Base-by-base conservation (phyloP, 2,329 filamentous ascomycete species). In the Periconia macrospinosa region DNA sequence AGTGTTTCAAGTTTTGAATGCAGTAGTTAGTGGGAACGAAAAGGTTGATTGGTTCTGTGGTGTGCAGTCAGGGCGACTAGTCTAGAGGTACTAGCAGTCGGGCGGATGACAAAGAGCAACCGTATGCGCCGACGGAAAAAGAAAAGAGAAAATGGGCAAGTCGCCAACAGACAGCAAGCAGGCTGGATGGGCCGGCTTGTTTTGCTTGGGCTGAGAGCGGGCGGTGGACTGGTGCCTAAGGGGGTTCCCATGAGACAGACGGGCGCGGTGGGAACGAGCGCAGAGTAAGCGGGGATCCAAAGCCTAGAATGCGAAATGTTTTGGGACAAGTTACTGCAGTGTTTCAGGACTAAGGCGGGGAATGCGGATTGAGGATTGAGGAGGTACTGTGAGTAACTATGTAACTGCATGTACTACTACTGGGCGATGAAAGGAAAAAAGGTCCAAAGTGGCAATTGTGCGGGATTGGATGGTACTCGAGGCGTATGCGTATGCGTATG, bases 191-290 rank as follows among this genome's bases (percentile, higher is more conserved):
- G 33, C 33, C 15, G 15, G 33, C 33, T 13, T 14, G 15, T 13
- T 6, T 37, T 37, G 15, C 41, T 49, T 52, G 50, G 45, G 49
- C 47, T 18, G 5, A 15, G 41, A 42, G 15, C 37, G 19, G 20
- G 20, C 15, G 11, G 33, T 10, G 11, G 42, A 49, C 23, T 51
- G 53, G 45, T 48, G 53, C 49, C 45, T 49, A 52, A 50, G 49
- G 41, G 50, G 52, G 54, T 6, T 14, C 33, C 33, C 33, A 37
- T n/a, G 33, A 37, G 33, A 37, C 33, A 10, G 30, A 8, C 23
- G 23, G n/a, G n/a, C n/a, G 20, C 23, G 47, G n/a, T 56, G 45
- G 47, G 49, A 57, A 51, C 50, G 47, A 52, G 54, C 43, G 52
- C n/a, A n/a, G n/a, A n/a, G n/a, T 45, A 46, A 51, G 44, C 43